Percentiles rank a stretch among this genome's conserved stretches.
Conservation (phyloP, 352 stramenopile genomes). For the Globisporangium spinosum region DNA sequence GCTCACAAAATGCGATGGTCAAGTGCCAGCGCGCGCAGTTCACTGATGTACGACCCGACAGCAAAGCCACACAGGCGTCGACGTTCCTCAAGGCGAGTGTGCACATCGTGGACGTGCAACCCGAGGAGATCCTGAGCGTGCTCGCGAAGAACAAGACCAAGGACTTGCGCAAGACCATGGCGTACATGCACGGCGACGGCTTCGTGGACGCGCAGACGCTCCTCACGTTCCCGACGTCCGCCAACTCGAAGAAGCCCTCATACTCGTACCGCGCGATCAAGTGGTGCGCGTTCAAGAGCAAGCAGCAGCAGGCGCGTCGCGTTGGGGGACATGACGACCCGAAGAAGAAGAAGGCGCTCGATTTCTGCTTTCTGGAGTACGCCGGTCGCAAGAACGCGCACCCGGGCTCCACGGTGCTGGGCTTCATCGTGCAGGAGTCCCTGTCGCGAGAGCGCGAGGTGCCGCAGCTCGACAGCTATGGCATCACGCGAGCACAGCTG, state of each 20-base stretch:
- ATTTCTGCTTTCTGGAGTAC: slow-evolving; percentile 80
- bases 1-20: slow-evolving; percentile 15
- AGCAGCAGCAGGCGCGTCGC: neutral
- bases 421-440: slow-evolving; percentile 78
- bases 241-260: slow-evolving; percentile 35
- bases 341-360: slow-evolving; percentile 25
- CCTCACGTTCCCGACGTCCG: slow-evolving; percentile 59
- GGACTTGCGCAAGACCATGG: slow-evolving; percentile 48
- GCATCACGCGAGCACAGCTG: slow-evolving; percentile 53
- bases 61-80: slow-evolving; percentile 34
- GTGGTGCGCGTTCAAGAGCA: slow-evolving; percentile 42
- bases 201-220: slow-evolving; percentile 31
- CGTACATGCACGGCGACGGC: slow-evolving; percentile 44
- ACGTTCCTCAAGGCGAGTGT: slow-evolving; percentile 62
- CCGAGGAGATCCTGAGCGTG: slow-evolving; percentile 59
- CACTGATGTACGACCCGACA: slow-evolving; percentile 48
- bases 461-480: slow-evolving; percentile 57
- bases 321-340: neutral
- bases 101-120: slow-evolving; percentile 52
- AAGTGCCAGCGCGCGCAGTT: slow-evolving; percentile 51
- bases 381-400: slow-evolving; percentile 50
- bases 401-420: slow-evolving; percentile 45
- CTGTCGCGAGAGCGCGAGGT: slow-evolving; percentile 60
- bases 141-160: slow-evolving; percentile 54
- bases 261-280: slow-evolving; percentile 67